Percentiles rank a stretch among this genome's conserved stretches.
phyloP scores from a whole-genome alignment of 2,329 filamentous ascomycete genomes.

The Microdochium nivale region DNA sequence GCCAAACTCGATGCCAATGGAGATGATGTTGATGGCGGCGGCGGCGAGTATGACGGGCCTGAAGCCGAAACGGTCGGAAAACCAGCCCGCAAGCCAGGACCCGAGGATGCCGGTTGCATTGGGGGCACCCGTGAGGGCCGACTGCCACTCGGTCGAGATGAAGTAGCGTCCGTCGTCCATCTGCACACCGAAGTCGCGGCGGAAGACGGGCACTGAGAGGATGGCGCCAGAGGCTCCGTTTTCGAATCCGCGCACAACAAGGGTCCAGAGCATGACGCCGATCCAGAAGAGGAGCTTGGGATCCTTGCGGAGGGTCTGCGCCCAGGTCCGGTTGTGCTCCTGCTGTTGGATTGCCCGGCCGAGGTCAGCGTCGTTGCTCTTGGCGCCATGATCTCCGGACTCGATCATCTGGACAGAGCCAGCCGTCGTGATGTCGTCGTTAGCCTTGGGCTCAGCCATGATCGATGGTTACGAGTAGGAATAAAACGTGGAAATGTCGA shows the following conservation, averaged over 20 bases:
- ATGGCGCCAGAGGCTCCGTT: slow-evolving; percentile 13
- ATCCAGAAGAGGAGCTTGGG: slow-evolving; percentile 20
- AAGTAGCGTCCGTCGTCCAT: slow-evolving; percentile 8
- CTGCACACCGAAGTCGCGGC: slow-evolving; percentile 9
- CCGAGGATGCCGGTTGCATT: slow-evolving; percentile 15
- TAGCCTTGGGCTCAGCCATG: neutral
- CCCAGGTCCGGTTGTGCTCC: slow-evolving; percentile 15
- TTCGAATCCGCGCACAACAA: slow-evolving; percentile 19
- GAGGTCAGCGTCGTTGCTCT: neutral
- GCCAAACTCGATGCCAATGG: slow-evolving; percentile 19
- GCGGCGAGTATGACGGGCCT: slow-evolving; percentile 13
- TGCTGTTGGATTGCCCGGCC: slow-evolving; percentile 19
- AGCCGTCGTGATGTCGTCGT: neutral
- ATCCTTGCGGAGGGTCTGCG: slow-evolving; percentile 15
- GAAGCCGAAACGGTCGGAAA: slow-evolving; percentile 14
- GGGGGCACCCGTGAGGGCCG: slow-evolving; percentile 15
- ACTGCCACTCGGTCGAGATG: slow-evolving; percentile 19
- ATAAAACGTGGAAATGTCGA: no score
- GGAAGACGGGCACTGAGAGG: slow-evolving; percentile 11
- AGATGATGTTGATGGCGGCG: slow-evolving; percentile 14
- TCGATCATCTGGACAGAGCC: neutral
- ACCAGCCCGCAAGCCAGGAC: slow-evolving; percentile 12
- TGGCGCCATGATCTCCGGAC: neutral
- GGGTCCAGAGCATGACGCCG: slow-evolving; percentile 19
- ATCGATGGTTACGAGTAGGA: no score